phyloP scores from a whole-genome alignment of 2,329 filamentous ascomycete genomes.

The Cercospora zeina region DNA sequence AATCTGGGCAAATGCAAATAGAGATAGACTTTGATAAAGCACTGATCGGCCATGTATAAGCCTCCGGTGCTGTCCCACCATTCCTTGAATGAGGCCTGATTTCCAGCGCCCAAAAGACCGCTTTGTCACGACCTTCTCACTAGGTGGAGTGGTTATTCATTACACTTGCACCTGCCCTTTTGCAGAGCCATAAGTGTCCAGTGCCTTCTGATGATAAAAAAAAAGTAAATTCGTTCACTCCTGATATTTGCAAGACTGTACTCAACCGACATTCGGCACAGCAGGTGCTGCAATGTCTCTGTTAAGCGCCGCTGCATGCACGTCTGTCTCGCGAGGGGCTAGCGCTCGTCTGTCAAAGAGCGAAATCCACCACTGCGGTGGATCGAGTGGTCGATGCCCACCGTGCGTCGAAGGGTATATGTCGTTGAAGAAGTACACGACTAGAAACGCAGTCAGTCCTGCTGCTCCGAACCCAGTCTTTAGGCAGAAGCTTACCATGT shows the following conservation, averaged over 20 bases:
- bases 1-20: background rate
- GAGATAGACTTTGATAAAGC: background rate
- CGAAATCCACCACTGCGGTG: slow-evolving; percentile 84
- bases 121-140: no score
- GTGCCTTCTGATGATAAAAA: background rate
- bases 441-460: slow-evolving; percentile 39
- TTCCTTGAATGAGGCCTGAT: background rate
- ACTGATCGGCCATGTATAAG: background rate
- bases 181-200: background rate
- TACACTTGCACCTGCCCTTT: background rate
- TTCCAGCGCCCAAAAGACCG: no score
- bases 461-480: background rate
- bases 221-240: slow-evolving; percentile 8
- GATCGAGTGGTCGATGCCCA: slow-evolving; percentile 81
- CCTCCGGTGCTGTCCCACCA: background rate
- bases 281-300: slow-evolving; percentile 36
- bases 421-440: slow-evolving; percentile 98
- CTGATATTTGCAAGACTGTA: slow-evolving; percentile 4
- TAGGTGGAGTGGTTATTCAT: no score
- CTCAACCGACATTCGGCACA: slow-evolving; percentile 25
- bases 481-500: slow-evolving; percentile 56
- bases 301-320: slow-evolving; percentile 37
- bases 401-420: slow-evolving; percentile 91
- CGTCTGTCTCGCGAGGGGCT: slow-evolving; percentile 31
- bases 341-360: slow-evolving; percentile 63